A percentile compares a stretch with the other conserved stretches of the same genome.
These are phyloP conservation scores for Xylogone sp. DNA, from an alignment of 2,329 filamentous ascomycete genomes.

Conservation along the genomic window DNA sequence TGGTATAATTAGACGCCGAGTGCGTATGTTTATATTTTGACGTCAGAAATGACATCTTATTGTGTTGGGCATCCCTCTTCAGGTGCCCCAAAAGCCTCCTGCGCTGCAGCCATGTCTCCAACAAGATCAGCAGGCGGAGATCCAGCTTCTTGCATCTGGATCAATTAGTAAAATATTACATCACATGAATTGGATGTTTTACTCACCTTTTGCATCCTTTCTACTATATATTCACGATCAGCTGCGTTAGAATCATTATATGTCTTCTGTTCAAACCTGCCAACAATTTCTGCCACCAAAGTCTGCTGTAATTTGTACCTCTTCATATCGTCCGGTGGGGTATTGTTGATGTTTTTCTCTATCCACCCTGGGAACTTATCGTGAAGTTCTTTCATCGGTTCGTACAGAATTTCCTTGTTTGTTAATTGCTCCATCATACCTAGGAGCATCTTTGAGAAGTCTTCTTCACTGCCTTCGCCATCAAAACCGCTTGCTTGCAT, in stretches of 20 bases:
- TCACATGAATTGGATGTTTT: constrained; percentile 4
- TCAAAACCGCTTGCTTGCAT: constrained; percentile 65
- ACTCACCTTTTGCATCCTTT: constrained; percentile 93
- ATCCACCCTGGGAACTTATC: constrained; percentile 93
- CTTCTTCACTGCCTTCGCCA: constrained; percentile 65
- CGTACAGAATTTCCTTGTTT: constrained; percentile 96
- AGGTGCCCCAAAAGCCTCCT: constrained; percentile 61
- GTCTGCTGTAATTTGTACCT: constrained; percentile 77
- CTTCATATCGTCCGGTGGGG: constrained; percentile 67
- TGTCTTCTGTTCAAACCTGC: constrained; percentile 75
- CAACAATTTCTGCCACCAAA: constrained; percentile 81
- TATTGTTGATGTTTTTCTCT: constrained; percentile 65
- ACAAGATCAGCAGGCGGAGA: constrained; percentile 88
- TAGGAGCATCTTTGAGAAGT: constrained; percentile 91
- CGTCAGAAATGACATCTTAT: constrained; percentile 32
- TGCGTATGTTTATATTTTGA: constrained; percentile 1
- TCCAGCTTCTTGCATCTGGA: constrained; percentile 92
- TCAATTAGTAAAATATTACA: constrained; percentile 14
- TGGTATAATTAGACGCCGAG: constrained; percentile 6
- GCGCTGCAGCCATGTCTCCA: constrained; percentile 80
- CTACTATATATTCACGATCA: constrained; percentile 89
- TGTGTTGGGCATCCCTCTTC: constrained; percentile 62
- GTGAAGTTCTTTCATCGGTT: constrained; percentile 96
- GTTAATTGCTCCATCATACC: constrained; percentile 99
- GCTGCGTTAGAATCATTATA: constrained; percentile 79